These are phyloP conservation scores for Kernera saxatilis DNA, from an alignment of 345 rosid genomes.

Conservation along the genomic window DNA sequence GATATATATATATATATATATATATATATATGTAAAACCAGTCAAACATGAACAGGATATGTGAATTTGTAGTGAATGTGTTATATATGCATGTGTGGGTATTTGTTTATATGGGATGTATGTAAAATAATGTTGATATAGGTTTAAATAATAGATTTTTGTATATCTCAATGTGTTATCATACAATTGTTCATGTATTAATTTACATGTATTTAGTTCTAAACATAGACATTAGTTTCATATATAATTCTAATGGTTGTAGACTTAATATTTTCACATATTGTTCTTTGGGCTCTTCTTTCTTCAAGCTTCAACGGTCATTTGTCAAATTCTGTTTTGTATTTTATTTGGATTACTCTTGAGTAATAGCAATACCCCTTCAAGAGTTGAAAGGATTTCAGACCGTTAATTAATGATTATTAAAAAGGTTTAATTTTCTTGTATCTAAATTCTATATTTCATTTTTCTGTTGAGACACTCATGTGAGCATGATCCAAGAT, in stretches of 20 bases:
- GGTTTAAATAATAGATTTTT: background rate
- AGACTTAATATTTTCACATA: background rate
- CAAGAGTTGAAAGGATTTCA: background rate
- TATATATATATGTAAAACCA: background rate
- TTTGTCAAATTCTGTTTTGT: background rate
- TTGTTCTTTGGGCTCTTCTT: background rate
- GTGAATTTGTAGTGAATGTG: background rate
- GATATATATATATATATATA: background rate
- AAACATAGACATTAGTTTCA: background rate
- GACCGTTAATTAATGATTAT: background rate
- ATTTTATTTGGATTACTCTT: background rate
- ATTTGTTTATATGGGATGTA: background rate
- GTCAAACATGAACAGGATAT: background rate
- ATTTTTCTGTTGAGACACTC: background rate
- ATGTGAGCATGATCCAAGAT: background rate
- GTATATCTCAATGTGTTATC: background rate
- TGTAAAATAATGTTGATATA: background rate
- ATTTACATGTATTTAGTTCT: background rate
- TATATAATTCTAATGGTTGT: background rate
- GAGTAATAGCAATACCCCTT: background rate
- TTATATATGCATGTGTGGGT: background rate
- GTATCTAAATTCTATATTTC: background rate
- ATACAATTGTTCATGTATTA: background rate
- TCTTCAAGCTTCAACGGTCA: background rate
- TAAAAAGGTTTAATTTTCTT: background rate